Base-by-base conservation (phyloP, 129 eudicot genomes). In the Centrapalus pauciflorus region DNA sequence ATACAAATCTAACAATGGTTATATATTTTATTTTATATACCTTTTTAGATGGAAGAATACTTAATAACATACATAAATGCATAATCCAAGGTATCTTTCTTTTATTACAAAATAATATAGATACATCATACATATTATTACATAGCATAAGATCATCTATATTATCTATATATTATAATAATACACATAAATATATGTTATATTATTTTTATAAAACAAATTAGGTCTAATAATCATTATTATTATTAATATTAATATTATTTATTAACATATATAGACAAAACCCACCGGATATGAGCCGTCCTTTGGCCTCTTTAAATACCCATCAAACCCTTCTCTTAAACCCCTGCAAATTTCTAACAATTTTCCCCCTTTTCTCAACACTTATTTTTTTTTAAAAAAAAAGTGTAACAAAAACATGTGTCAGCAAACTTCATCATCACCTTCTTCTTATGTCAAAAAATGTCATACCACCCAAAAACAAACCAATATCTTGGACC, bases 381-480 rank as follows among this genome's bases (percentile, higher is more conserved):
- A 72, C 63, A 46, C 61, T 24, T 12, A 26, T 66, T 16, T 41
- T 19, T 7, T 14, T 25, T 32, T 40, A 27, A 9, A 58, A 12
- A 51, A 30, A 69, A 12, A 30, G 3, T 50, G 19, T 24, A 13
- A 32, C 35, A 27, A 38, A 55, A 65, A 66, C 69, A 86, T 86
- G 93, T 86, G 93, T 35, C 78, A 77, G 24, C 76, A 38, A 76
- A 34, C 76, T 45, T 32, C 86, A 16, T 32, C 86, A 16, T 74
- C 89, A 16, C 76, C 82, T 40, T 43, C 82, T 40, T 43, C 67
- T 24, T 51, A 56, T 66, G 70, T 67, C 82, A 71, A 60, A n/a
- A n/a, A n/a, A 60, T 71, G 67, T 64, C 64, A 64, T 30, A 58
- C 74, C 17, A 46, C 35, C 71, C 69, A 64, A 49, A 19, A 68